phyloP scores from a whole-genome alignment of 78 protist species.

The Dictyostelium citrinum region DNA sequence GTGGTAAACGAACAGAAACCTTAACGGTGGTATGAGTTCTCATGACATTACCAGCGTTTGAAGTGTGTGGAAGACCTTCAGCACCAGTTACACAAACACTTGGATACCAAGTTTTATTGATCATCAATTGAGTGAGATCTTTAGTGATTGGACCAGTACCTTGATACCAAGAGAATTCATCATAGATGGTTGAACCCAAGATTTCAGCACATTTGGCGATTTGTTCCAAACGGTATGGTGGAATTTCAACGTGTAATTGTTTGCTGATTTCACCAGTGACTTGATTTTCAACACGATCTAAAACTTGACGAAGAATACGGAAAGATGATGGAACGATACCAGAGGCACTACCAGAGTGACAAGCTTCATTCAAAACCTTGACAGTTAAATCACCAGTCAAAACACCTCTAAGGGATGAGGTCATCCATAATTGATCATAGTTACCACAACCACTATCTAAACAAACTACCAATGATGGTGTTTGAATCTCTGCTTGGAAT shows the following conservation, averaged over 20 bases:
- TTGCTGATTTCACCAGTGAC: constrained; percentile 84
- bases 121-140: constrained; percentile 52
- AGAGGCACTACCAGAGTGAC: constrained; percentile 87
- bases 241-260: constrained; percentile 84
- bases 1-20: constrained; percentile 91
- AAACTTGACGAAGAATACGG: constrained; percentile 78
- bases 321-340: constrained; percentile 93
- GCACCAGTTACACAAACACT: constrained; percentile 87
- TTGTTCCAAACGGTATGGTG: constrained; percentile 79
- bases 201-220: constrained; percentile 64
- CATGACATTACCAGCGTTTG: constrained; percentile 90
- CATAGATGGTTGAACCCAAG: constrained; percentile 72
- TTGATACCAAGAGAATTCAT: constrained; percentile 50
- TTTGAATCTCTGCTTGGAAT: constrained; percentile 48
- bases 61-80: constrained; percentile 84
- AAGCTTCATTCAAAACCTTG: constrained; percentile 81
- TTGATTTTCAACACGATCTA: constrained; percentile 86
- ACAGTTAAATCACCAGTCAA: constrained; percentile 79
- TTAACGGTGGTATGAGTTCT: constrained; percentile 80
- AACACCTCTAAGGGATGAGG: constrained; percentile 79
- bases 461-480: constrained; percentile 85
- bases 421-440: constrained; percentile 87
- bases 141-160: constrained; percentile 66
- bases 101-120: constrained; percentile 89
- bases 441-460: constrained; percentile 90